phyloP scores from a whole-genome alignment of 345 rosid species.

The Reutealis trisperma region DNA sequence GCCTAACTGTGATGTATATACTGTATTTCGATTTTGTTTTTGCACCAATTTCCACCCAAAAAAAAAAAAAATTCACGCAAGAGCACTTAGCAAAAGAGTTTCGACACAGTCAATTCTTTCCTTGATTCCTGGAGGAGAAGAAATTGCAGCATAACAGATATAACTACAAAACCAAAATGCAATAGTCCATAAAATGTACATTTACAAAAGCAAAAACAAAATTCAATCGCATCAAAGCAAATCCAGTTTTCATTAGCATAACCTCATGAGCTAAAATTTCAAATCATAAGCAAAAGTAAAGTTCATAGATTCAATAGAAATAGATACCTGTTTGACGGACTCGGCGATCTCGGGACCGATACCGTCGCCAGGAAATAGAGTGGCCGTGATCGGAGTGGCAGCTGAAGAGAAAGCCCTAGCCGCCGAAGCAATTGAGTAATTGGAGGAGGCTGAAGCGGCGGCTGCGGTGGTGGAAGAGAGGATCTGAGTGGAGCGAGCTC shows the following conservation, averaged over 20 bases:
- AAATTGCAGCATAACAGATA: too few relatives aligned
- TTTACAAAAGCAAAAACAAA: neutral
- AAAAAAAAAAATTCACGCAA: too few relatives aligned
- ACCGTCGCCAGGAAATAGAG: conserved; percentile 98
- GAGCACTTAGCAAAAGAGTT: neutral
- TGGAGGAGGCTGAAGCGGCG: conserved; percentile 27
- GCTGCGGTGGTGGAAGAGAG: conserved; percentile 39
- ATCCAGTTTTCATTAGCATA: neutral
- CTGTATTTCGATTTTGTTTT: neutral
- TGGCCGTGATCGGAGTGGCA: conserved; percentile 66
- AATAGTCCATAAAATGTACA: too few relatives aligned
- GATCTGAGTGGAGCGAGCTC: conserved; percentile 31
- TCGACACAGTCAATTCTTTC: neutral
- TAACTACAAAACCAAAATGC: too few relatives aligned
- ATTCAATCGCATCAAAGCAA: too few relatives aligned
- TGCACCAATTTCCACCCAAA: neutral
- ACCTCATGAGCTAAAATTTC: neutral
- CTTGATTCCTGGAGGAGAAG: too few relatives aligned
- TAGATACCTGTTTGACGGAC: conserved; percentile 78
- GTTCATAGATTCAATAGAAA: neutral
- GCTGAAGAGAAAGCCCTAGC: conserved; percentile 61
- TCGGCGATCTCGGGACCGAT: conserved; percentile 99
- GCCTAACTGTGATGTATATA: too few relatives aligned
- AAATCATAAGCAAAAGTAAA: neutral
- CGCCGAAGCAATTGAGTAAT: conserved; percentile 16